These are phyloP conservation scores for Crithidia thermophila DNA, from an alignment of 208 protist species.

Conservation along the genomic window DNA sequence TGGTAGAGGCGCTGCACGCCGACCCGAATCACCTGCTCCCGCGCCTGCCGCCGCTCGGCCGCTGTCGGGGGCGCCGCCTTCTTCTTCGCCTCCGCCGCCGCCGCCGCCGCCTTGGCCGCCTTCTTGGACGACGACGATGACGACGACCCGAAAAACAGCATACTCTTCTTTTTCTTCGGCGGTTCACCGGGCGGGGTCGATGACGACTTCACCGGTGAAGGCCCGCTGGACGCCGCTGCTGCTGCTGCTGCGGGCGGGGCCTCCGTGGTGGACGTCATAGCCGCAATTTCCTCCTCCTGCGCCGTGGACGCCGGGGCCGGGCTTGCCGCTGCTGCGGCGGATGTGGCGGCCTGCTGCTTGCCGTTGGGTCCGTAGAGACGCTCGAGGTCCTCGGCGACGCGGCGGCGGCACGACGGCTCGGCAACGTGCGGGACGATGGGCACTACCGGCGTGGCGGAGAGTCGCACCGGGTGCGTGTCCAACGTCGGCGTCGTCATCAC, in stretches of 20 bases:
- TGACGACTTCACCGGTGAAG: too few species aligned
- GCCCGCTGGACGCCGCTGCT: too few species aligned
- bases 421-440: constrained; percentile 46
- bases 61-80: constrained; percentile 5
- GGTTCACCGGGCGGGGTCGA: too few species aligned
- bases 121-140: constrained; percentile 17
- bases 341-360: not conserved
- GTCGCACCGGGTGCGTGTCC: constrained; percentile 9
- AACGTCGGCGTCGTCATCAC: too few species aligned
- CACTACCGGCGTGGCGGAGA: constrained; percentile 60
- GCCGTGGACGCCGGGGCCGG: not conserved
- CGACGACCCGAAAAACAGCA: not conserved
- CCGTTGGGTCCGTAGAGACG: constrained; percentile 16
- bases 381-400: constrained; percentile 38
- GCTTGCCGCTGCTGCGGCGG: not conserved
- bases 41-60: constrained; percentile 20
- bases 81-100: constrained; percentile 12
- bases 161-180: constrained; percentile 21
- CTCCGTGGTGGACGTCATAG: too few species aligned
- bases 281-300: too few species aligned
- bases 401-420: constrained; percentile 30
- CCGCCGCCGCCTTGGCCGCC: constrained; percentile 8
- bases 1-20: constrained; percentile 57
- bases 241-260: too few species aligned
- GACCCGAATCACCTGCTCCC: constrained; percentile 70